phyloP scores from a whole-genome alignment of 192 early-diverging fungal genomes.

The Coemansia sp. region DNA sequence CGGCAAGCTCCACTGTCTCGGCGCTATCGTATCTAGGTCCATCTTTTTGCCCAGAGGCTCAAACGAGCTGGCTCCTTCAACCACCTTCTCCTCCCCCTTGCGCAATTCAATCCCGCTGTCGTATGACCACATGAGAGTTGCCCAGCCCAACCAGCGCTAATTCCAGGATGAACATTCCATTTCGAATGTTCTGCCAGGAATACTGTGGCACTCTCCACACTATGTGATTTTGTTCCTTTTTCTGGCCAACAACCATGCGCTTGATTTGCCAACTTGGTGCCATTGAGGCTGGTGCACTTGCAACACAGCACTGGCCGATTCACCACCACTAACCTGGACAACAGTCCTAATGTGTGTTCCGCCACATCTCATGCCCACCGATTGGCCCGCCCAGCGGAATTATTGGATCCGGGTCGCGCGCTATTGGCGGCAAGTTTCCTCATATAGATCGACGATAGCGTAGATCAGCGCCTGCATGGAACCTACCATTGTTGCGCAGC shows the following conservation, averaged over 20 bases:
- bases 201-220: slow-evolving; percentile 4
- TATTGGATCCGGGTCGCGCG: background rate
- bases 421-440: too few relatives aligned
- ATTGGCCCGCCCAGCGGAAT: background rate
- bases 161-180: slow-evolving; percentile 30
- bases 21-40: too few relatives aligned
- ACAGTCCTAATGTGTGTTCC: too few relatives aligned
- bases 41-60: too few relatives aligned
- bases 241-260: background rate
- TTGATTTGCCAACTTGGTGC: background rate
- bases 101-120: too few relatives aligned
- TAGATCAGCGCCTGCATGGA: background rate
- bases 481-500: background rate
- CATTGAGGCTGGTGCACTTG: background rate
- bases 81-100: too few relatives aligned
- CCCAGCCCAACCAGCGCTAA: slow-evolving; percentile 4
- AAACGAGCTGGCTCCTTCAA: too few relatives aligned
- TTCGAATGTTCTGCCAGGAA: slow-evolving; percentile 46
- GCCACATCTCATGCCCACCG: background rate
- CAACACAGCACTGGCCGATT: too few relatives aligned
- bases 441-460: background rate
- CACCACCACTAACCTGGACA: too few relatives aligned
- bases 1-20: background rate
- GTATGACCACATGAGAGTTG: background rate
- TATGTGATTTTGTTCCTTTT: background rate